Evolutionary conservation across 73 alveolate genomes (phyloP).

Genomic region (Paramecium caudatum): DNA sequence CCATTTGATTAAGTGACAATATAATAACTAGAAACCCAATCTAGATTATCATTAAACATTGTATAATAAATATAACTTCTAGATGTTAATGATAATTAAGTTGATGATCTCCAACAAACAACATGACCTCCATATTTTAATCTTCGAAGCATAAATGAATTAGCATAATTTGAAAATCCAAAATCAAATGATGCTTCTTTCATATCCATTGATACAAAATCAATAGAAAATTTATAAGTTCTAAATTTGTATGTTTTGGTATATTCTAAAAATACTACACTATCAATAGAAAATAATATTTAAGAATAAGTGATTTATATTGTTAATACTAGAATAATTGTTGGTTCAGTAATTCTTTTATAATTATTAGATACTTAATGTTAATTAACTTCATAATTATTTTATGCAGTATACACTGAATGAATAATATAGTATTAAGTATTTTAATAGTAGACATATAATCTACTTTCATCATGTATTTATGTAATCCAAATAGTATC

Average conservation of each 20-base stretch:
- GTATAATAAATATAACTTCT: neutral
- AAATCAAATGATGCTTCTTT: neutral
- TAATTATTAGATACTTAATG: neutral
- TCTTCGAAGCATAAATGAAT: neutral
- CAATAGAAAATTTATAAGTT: neutral
- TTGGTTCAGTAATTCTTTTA: neutral
- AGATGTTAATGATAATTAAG: neutral
- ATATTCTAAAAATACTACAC: neutral
- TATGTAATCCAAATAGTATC: neutral
- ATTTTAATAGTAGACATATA: neutral
- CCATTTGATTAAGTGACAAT: neutral
- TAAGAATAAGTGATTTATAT: neutral
- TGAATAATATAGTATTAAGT: neutral
- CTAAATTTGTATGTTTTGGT: neutral
- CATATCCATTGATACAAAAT: neutral
- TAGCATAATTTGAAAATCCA: neutral
- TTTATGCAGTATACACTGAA: neutral
- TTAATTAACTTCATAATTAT: conserved; percentile 5
- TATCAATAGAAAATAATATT: neutral
- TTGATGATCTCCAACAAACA: neutral
- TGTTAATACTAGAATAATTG: neutral
- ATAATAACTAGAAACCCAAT: neutral
- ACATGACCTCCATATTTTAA: neutral
- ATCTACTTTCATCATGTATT: neutral
- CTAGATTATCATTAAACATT: neutral